phyloP scores from a whole-genome alignment of 2,329 filamentous ascomycete species.

The Parascedosporium putredinis region DNA sequence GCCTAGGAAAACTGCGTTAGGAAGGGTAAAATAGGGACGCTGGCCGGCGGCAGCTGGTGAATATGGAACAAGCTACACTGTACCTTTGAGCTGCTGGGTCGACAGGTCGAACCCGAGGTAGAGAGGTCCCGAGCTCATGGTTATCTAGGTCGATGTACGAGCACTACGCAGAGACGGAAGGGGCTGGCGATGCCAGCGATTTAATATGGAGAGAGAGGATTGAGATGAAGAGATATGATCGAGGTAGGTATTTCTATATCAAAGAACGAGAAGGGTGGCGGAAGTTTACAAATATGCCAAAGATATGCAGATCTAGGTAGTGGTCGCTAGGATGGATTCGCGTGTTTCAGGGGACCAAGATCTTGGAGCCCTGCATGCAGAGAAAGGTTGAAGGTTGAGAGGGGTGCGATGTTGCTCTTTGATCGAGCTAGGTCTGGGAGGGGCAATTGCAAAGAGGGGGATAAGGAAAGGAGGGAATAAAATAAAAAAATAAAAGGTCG shows the following conservation, averaged over 20 bases:
- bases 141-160: background rate
- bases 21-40: too few relatives aligned
- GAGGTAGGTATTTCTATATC: background rate
- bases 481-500: too few relatives aligned
- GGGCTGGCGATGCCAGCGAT: background rate
- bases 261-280: background rate
- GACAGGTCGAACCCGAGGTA: slow-evolving; percentile 94
- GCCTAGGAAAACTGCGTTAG: slow-evolving; percentile 47
- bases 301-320: background rate
- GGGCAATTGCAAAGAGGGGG: background rate
- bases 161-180: background rate
- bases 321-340: too few relatives aligned
- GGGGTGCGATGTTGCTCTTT: background rate
- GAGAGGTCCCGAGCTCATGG: slow-evolving; percentile 31
- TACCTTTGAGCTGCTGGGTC: slow-evolving; percentile 91
- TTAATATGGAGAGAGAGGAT: too few relatives aligned
- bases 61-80: too few relatives aligned
- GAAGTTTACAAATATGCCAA: background rate
- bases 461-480: background rate
- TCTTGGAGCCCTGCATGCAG: background rate
- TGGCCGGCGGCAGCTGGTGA: too few relatives aligned
- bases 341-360: background rate
- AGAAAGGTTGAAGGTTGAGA: background rate
- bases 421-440: background rate
- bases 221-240: background rate